phyloP scores from a whole-genome alignment of 2,329 filamentous ascomycete species.

The Trichoderma simmonsii region DNA sequence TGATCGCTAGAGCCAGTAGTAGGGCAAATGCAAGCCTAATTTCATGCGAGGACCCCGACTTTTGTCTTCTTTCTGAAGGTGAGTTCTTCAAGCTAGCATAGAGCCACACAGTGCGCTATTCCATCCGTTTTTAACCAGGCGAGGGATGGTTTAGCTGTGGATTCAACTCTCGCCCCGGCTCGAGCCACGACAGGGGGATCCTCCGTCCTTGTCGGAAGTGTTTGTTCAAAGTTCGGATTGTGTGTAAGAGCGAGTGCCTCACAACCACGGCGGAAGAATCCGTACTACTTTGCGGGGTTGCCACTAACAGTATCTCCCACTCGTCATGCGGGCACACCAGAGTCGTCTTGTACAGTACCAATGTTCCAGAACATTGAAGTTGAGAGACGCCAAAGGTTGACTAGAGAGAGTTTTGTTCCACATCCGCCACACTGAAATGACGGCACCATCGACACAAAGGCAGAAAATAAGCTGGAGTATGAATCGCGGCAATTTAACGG shows the following conservation, averaged over 20 bases:
- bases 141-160: constrained; percentile 3
- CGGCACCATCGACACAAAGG: background rate
- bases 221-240: background rate
- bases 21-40: constrained; percentile 13
- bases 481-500: background rate
- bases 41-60: constrained; percentile 16
- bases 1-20: constrained; percentile 13
- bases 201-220: background rate
- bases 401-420: background rate
- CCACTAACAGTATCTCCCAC: background rate
- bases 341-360: background rate
- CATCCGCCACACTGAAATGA: background rate
- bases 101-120: constrained; percentile 14
- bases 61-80: background rate
- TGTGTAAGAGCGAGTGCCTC: background rate
- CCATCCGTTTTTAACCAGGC: constrained; percentile 9
- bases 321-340: constrained; percentile 8
- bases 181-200: background rate
- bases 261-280: background rate
- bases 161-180: background rate
- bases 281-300: constrained; percentile 14
- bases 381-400: background rate
- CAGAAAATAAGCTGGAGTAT: background rate
- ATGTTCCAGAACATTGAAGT: constrained; percentile 6
- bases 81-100: constrained; percentile 7